Conservation (phyloP, 768 basidiomycete species). For the Hygrocybe punicea region DNA sequence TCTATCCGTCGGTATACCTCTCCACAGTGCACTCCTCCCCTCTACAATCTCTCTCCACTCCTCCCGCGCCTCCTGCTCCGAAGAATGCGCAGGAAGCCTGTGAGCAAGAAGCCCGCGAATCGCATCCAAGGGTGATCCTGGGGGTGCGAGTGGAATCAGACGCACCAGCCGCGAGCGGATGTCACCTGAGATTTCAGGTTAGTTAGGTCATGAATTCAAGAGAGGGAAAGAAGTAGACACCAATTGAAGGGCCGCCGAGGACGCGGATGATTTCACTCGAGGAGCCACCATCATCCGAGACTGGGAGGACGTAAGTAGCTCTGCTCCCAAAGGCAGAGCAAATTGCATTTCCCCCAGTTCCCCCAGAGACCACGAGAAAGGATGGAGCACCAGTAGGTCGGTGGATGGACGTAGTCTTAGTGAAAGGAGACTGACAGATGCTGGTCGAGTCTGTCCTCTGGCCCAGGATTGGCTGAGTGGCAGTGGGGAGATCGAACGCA, state of each 20-base stretch:
- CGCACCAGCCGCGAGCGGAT: conserved; percentile 87
- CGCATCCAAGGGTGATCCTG: conserved; percentile 61
- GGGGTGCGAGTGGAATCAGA: conserved; percentile 67
- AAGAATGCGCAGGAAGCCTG: conserved; percentile 65
- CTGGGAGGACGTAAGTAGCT: conserved; percentile 83
- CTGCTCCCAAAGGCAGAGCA: conserved; percentile 72
- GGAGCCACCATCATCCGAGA: conserved; percentile 94
- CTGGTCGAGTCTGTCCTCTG: not conserved
- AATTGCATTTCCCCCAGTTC: conserved; percentile 92
- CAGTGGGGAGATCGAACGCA: conserved; percentile 66
- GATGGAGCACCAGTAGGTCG: conserved; percentile 24
- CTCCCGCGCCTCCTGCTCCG: conserved; percentile 76
- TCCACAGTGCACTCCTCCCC: conserved; percentile 77
- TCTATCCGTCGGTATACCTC: conserved; percentile 80
- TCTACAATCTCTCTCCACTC: conserved; percentile 93
- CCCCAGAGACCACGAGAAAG: conserved; percentile 81
- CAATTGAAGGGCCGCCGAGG: conserved; percentile 81
- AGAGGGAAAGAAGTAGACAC: conserved; percentile 35
- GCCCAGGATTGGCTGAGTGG: conserved; percentile 29
- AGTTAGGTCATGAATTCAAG: not conserved
- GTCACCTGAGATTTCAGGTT: conserved; percentile 53
- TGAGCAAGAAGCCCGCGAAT: conserved; percentile 77
- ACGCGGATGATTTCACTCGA: conserved; percentile 94
- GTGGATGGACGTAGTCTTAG: no score
- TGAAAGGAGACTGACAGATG: no score